Evolutionary conservation across 129 eudicot genomes (phyloP).

Genomic region (Chrysanthemum makinoi): DNA sequence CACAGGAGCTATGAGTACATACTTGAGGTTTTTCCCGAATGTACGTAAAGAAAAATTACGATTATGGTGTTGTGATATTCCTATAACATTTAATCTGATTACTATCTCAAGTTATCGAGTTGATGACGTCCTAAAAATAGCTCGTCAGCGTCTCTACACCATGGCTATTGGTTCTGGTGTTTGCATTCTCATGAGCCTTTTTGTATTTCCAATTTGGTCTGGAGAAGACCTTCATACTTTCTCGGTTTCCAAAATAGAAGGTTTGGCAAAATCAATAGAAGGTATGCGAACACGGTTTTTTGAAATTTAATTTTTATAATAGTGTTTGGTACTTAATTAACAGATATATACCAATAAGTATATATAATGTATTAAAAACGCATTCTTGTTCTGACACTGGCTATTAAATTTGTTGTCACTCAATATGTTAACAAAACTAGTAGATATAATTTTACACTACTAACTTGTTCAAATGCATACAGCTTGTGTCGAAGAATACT

Average conservation of each 20-base stretch:
- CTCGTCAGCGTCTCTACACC: conserved; percentile 37
- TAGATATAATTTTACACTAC: not conserved
- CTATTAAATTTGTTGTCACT: not conserved
- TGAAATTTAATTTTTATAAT: not conserved
- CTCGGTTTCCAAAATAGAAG: conserved; percentile 39
- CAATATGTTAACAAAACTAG: not conserved
- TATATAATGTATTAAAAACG: not conserved
- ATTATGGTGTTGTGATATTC: conserved; percentile 40
- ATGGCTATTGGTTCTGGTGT: conserved; percentile 40
- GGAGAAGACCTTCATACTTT: conserved; percentile 41
- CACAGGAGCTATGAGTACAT: conserved; percentile 35
- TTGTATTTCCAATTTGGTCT: conserved; percentile 43
- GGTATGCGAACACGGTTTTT: conserved; percentile 21
- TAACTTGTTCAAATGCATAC: not conserved
- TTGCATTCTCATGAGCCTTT: conserved; percentile 38
- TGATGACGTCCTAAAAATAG: conserved; percentile 31
- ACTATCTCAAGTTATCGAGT: conserved; percentile 36
- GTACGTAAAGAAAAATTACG: conserved; percentile 43
- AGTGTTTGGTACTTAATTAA: not conserved
- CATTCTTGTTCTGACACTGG: not conserved
- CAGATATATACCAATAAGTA: not conserved
- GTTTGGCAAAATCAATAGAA: conserved; percentile 35
- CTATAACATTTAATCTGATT: conserved; percentile 40
- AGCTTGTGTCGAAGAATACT: conserved; percentile 50
- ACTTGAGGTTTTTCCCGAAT: conserved; percentile 34